Percentiles rank a stretch among this genome's conserved stretches.
phyloP scores from a whole-genome alignment of 2,329 filamentous ascomycete species.

The Clonostachys sp. region DNA sequence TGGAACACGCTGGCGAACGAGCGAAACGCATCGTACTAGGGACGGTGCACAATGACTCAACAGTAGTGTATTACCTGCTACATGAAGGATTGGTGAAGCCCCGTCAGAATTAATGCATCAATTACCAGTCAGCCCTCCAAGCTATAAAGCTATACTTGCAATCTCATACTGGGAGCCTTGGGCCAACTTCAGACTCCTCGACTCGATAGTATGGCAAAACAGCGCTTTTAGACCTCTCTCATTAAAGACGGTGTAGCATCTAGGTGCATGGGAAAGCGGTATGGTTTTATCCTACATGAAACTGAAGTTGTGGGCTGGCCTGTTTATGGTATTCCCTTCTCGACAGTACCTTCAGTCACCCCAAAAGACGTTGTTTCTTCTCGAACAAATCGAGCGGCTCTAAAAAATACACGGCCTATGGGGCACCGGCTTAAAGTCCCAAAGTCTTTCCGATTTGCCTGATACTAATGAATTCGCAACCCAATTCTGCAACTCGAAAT shows the following conservation, averaged over 20 bases:
- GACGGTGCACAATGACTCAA: conserved; percentile 74
- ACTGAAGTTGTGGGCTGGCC: conserved; percentile 29
- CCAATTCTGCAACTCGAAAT: conserved; percentile 6
- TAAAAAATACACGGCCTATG: conserved; percentile 62
- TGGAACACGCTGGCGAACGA: conserved; percentile 40
- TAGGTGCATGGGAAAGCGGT: conserved; percentile 60
- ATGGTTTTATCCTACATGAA: conserved; percentile 77
- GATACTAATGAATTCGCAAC: conserved; percentile 12
- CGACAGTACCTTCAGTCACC: conserved; percentile 38
- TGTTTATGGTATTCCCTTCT: too few relatives aligned
- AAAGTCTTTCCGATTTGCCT: conserved; percentile 57
- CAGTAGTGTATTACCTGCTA: conserved; percentile 78
- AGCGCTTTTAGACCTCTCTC: conserved; percentile 70
- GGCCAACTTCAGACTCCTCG: neutral
- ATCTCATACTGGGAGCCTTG: neutral
- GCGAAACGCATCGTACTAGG: conserved; percentile 70
- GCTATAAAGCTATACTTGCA: neutral
- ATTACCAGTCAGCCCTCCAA: neutral
- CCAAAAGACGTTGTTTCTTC: conserved; percentile 61
- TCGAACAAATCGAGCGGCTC: conserved; percentile 61
- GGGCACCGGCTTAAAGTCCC: conserved; percentile 69
- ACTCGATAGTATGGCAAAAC: conserved; percentile 51
- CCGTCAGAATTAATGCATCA: conserved; percentile 62
- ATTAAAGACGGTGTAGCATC: conserved; percentile 69
- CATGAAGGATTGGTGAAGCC: conserved; percentile 87